These are phyloP conservation scores for Thyridium curvatum DNA, from an alignment of 2,329 filamentous ascomycete genomes.

Conservation along the genomic window DNA sequence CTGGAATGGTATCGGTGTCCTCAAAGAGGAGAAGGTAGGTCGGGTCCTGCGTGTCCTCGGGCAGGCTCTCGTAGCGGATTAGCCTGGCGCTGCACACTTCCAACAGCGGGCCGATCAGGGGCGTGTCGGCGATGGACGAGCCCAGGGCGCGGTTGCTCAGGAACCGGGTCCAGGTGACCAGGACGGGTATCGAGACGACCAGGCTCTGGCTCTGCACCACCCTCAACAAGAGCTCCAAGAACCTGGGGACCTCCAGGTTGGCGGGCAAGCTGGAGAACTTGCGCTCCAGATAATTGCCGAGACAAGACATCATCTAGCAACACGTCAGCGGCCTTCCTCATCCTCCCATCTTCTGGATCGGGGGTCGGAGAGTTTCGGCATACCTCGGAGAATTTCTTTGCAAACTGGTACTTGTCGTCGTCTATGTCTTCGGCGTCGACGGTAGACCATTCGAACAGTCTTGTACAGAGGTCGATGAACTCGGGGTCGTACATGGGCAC, in stretches of 20 bases:
- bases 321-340: not conserved
- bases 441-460: conserved; percentile 71
- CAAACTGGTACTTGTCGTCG: conserved; percentile 84
- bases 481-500: conserved; percentile 71
- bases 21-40: conserved; percentile 80
- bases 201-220: conserved; percentile 83
- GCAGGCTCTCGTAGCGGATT: conserved; percentile 80
- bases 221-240: conserved; percentile 72
- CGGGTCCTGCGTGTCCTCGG: conserved; percentile 73
- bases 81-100: conserved; percentile 79
- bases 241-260: conserved; percentile 60
- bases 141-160: conserved; percentile 67
- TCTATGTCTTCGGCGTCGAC: conserved; percentile 79
- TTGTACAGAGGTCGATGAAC: conserved; percentile 64
- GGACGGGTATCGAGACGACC: conserved; percentile 84
- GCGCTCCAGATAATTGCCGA: conserved; percentile 78
- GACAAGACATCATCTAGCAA: conserved; percentile 72
- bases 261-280: conserved; percentile 62
- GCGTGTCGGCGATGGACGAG: conserved; percentile 51
- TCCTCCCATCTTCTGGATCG: too few species aligned
- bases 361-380: conserved; percentile 7
- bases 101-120: conserved; percentile 68
- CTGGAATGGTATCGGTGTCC: conserved; percentile 90
- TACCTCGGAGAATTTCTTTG: conserved; percentile 93
- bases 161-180: conserved; percentile 84